Conservation (phyloP, 805 yeast genomes). For the Tetrapisispora pingtungensis region DNA sequence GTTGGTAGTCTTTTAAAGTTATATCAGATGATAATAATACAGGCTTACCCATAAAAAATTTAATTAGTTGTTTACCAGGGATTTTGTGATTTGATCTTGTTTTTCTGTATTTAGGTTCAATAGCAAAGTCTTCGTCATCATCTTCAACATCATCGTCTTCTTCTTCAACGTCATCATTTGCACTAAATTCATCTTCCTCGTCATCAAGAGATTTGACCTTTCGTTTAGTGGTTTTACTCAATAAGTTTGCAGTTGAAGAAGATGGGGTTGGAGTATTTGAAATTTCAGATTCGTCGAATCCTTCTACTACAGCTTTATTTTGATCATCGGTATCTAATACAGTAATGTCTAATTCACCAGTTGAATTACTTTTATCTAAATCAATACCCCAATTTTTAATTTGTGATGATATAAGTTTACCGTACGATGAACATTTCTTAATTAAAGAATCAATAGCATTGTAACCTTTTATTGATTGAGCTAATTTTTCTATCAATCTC, state of each 20-base stretch:
- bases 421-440: conserved; percentile 69
- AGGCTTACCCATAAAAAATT: conserved; percentile 66
- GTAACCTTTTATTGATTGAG: conserved; percentile 70
- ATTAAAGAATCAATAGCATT: conserved; percentile 92
- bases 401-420: conserved; percentile 57
- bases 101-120: conserved; percentile 19
- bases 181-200: conserved; percentile 23
- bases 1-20: conserved; percentile 78
- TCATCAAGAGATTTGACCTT: not conserved
- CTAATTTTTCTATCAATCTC: conserved; percentile 59
- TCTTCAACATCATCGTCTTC: conserved; percentile 11
- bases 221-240: conserved; percentile 1
- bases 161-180: conserved; percentile 22
- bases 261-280: conserved; percentile 9
- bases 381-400: conserved; percentile 86
- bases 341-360: conserved; percentile 20
- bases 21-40: conserved; percentile 49
- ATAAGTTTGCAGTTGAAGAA: not conserved
- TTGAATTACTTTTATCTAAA: conserved; percentile 47
- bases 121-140: conserved; percentile 10
- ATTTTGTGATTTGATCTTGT: conserved; percentile 6
- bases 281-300: conserved; percentile 23
- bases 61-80: conserved; percentile 13
- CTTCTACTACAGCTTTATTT: conserved; percentile 23
- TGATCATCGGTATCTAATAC: conserved; percentile 26